Evolutionary conservation across 768 basidiomycete genomes (phyloP).

Genomic region (Amanita molliuscula): DNA sequence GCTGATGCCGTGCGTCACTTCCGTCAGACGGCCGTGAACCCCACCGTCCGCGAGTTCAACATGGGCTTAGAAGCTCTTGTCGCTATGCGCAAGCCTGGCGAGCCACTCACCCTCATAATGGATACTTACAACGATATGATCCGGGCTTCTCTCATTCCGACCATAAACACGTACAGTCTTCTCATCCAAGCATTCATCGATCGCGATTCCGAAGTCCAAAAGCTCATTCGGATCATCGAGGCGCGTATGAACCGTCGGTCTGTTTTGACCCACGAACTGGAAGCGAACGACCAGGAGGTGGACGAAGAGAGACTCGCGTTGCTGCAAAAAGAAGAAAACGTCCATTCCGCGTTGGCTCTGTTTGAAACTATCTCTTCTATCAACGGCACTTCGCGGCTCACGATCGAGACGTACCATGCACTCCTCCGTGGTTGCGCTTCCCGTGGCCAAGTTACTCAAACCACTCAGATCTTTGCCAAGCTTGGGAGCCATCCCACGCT

Average conservation of each 20-base stretch:
- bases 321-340: constrained; percentile 58
- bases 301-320: constrained; percentile 29
- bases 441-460: constrained; percentile 46
- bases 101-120: constrained; percentile 46
- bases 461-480: constrained; percentile 55
- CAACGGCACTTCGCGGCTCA: constrained; percentile 20
- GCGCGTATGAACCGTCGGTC: constrained; percentile 26
- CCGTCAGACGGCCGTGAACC: constrained; percentile 16
- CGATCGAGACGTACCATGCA: constrained; percentile 30
- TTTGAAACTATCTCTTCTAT: constrained; percentile 45
- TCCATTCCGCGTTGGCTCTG: constrained; percentile 57
- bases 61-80: constrained; percentile 45
- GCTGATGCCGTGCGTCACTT: constrained; percentile 27
- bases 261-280: constrained; percentile 15
- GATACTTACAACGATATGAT: constrained; percentile 70
- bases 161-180: constrained; percentile 45
- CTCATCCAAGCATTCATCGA: constrained; percentile 53
- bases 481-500: constrained; percentile 35
- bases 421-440: constrained; percentile 55
- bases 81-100: constrained; percentile 33
- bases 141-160: constrained; percentile 49
- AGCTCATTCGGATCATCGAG: constrained; percentile 31
- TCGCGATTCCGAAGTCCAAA: constrained; percentile 57
- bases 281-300: constrained; percentile 4
- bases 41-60: constrained; percentile 50